Conservation (phyloP, 768 basidiomycete species). For the Inosperma sp. region DNA sequence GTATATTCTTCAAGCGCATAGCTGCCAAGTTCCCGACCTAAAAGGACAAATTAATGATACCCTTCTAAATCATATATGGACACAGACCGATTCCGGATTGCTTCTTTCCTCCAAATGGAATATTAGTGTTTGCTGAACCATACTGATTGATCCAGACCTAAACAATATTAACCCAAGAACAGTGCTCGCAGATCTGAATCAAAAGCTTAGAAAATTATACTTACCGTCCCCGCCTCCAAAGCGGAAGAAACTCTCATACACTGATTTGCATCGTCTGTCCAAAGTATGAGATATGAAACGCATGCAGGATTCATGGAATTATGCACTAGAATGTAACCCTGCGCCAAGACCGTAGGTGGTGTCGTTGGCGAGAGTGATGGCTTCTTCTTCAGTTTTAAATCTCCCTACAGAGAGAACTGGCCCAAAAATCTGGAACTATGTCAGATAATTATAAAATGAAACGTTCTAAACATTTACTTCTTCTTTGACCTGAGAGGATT, state of each 20-base stretch:
- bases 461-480: constrained; percentile 42
- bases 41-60: constrained; percentile 11
- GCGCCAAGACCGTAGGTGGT: constrained; percentile 90
- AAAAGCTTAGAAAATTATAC: constrained; percentile 21
- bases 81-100: constrained; percentile 74
- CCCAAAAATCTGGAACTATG: constrained; percentile 73
- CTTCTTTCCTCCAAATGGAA: constrained; percentile 96
- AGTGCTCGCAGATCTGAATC: neutral
- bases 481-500: constrained; percentile 51
- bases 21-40: constrained; percentile 84
- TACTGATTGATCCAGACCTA: constrained; percentile 94
- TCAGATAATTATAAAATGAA: constrained; percentile 11
- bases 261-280: constrained; percentile 70
- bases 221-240: constrained; percentile 84
- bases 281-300: neutral
- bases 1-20: constrained; percentile 84
- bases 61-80: constrained; percentile 5
- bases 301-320: neutral
- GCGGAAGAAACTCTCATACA: constrained; percentile 85
- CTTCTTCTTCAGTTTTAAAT: constrained; percentile 87
- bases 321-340: constrained; percentile 80
- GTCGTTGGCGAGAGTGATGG: constrained; percentile 77
- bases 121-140: constrained; percentile 76
- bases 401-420: constrained; percentile 81
- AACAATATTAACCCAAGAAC: neutral